Evolutionary conservation across 2,329 filamentous ascomycete genomes (phyloP).

Genomic region (Hypoxylon sp.): DNA sequence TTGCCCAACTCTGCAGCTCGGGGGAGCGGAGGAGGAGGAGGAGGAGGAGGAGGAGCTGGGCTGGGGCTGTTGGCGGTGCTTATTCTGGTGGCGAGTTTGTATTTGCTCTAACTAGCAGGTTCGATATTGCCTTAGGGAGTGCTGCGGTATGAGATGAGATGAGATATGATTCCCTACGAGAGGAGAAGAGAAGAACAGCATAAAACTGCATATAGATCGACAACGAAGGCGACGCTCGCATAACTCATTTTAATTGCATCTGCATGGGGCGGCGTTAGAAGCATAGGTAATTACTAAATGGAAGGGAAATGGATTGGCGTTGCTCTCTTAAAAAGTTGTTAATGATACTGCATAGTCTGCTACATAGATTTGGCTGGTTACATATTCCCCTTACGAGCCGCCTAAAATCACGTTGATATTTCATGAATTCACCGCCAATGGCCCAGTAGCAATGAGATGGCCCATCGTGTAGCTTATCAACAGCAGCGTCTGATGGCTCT

Average conservation of each 20-base stretch:
- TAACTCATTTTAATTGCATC: constrained; percentile 16
- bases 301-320: neutral
- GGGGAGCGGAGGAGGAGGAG: neutral
- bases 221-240: constrained; percentile 15
- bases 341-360: neutral
- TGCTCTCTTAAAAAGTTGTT: neutral
- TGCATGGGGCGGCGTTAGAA: constrained; percentile 24
- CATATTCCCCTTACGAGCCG: neutral
- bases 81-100: constrained; percentile 20
- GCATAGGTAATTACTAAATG: constrained; percentile 6
- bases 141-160: neutral
- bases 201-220: constrained; percentile 29
- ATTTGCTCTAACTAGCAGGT: constrained; percentile 6
- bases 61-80: constrained; percentile 1
- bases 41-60: constrained; percentile 8
- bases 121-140: neutral
- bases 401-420: neutral
- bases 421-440: neutral
- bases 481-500: neutral
- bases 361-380: neutral
- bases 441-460: too few relatives aligned
- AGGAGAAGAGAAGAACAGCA: neutral
- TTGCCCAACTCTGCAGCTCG: constrained; percentile 54
- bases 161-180: constrained; percentile 5
- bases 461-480: neutral